Evolutionary conservation across 108 stramenopile species (phyloP), one percentile per base, ranked within the genome.

Genomic region (Fistulifera pelliculosa): DNA sequence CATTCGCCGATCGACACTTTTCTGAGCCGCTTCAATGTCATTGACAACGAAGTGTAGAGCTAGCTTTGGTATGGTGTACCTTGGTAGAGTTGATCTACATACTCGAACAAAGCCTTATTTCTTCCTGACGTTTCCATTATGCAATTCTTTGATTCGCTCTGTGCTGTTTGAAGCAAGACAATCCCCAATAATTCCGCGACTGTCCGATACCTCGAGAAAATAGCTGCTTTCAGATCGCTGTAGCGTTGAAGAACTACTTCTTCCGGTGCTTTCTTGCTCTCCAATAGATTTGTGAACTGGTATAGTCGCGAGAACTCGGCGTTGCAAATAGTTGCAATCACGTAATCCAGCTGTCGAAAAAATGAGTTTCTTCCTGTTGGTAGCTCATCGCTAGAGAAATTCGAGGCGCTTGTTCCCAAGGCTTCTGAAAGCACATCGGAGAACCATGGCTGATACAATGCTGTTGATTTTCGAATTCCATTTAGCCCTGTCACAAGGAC

Each of bases 401-500:
- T 18, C 16, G 16, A 22, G 41, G 79, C 43, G 42, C 17, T 2
- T 74, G 31, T 6, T 3, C 31, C 68, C 61, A 93, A 47, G 18
- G 91, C 83, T 56, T 85, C 87, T 13, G 54, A 31, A 31, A 93
- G 64, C 13, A 80, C 49, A 17, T 80, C 23, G 13, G 60, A 26
- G 59, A 87, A 87, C 91, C 87, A 89, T 18, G 83, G 79, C 58
- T 89, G 81, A 62, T 93, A 82, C 45, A 93, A 65, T 16, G 82
- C 77, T 0, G 87, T 87, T 2, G 91, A 83, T 56, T 93, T 89
- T 13, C 91, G 77, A 44, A 93, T 89, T 1, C 91, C 91, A 58
- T 93, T 93, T 8, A 89, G 76, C 8, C 91, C 91, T 6, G 91
- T 93, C 24, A 93, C 91, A 7, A 93, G 64, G 8, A 93, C 87